These are phyloP conservation scores for Sclerotinia glacialis DNA, from an alignment of 2,329 filamentous ascomycete genomes.

Conservation along the genomic window DNA sequence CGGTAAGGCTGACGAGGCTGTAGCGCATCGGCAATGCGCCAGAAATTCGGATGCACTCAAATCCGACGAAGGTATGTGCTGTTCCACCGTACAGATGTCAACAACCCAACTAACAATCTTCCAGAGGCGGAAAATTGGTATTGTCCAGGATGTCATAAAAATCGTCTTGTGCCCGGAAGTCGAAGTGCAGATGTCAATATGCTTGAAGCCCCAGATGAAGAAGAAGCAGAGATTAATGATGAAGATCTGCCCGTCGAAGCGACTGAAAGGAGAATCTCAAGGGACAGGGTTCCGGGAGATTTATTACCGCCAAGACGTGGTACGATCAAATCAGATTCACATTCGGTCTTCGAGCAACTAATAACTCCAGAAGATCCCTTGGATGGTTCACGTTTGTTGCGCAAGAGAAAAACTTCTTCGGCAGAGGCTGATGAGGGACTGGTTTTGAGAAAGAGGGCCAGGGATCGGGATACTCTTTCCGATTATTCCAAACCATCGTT, in stretches of 20 bases:
- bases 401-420: slow-evolving; percentile 82
- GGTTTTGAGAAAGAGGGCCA: slow-evolving; percentile 51
- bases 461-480: slow-evolving; percentile 31
- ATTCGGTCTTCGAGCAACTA: slow-evolving; percentile 73
- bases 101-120: slow-evolving; percentile 12
- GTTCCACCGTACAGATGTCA: neutral
- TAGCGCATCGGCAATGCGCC: slow-evolving; percentile 90
- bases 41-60: slow-evolving; percentile 64
- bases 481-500: slow-evolving; percentile 25
- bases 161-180: slow-evolving; percentile 46
- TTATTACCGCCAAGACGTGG: slow-evolving; percentile 67
- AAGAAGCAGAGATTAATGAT: slow-evolving; percentile 19
- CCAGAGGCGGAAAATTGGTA: slow-evolving; percentile 58
- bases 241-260: slow-evolving; percentile 32
- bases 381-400: slow-evolving; percentile 72
- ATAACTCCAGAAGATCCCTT: slow-evolving; percentile 69
- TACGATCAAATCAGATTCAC: slow-evolving; percentile 63
- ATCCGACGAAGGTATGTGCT: slow-evolving; percentile 58
- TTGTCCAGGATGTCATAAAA: slow-evolving; percentile 52
- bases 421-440: slow-evolving; percentile 55
- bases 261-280: slow-evolving; percentile 52
- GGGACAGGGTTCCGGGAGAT: slow-evolving; percentile 67
- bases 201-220: slow-evolving; percentile 22
- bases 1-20: slow-evolving; percentile 45
- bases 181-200: slow-evolving; percentile 28